Conservation (phyloP, 371 early-diverging fungal genomes). For the Syncephalastrum contaminatum region DNA sequence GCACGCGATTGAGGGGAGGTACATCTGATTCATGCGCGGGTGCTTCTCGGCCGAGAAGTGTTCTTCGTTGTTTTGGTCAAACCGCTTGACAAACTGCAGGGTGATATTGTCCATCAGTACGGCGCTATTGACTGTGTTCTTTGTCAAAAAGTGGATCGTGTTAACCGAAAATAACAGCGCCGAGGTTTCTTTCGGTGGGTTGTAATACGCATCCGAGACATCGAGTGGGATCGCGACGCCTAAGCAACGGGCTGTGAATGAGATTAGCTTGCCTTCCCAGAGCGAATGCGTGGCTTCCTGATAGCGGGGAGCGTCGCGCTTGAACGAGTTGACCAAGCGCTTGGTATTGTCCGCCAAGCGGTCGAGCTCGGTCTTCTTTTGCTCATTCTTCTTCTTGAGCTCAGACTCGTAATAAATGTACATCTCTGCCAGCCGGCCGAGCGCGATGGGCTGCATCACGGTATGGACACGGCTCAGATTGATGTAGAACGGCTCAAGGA, state of each 20-base stretch:
- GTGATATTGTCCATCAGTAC: conserved; percentile 60
- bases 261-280: conserved; percentile 55
- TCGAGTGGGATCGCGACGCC: conserved; percentile 72
- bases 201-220: conserved; percentile 12
- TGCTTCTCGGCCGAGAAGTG: conserved; percentile 68
- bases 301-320: conserved; percentile 46
- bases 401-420: conserved; percentile 70
- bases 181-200: conserved; percentile 21
- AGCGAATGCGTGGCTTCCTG: conserved; percentile 52
- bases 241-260: conserved; percentile 55
- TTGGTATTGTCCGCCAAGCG: conserved; percentile 67
- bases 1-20: conserved; percentile 59
- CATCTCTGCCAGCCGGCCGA: conserved; percentile 69
- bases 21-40: conserved; percentile 68
- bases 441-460: conserved; percentile 76
- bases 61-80: conserved; percentile 71
- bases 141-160: conserved; percentile 57
- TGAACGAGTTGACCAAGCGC: conserved; percentile 63
- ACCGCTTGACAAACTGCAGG: conserved; percentile 72
- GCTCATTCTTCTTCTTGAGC: conserved; percentile 58
- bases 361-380: conserved; percentile 55
- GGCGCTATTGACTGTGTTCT: conserved; percentile 57
- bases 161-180: conserved; percentile 67
- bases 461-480: conserved; percentile 63
- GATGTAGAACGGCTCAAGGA: conserved; percentile 53